Percentiles rank a stretch among this genome's conserved stretches.
Evolutionary conservation across 225 moss, liverwort and hornwort species (phyloP).

Genomic region (Polytrichum formosum): DNA sequence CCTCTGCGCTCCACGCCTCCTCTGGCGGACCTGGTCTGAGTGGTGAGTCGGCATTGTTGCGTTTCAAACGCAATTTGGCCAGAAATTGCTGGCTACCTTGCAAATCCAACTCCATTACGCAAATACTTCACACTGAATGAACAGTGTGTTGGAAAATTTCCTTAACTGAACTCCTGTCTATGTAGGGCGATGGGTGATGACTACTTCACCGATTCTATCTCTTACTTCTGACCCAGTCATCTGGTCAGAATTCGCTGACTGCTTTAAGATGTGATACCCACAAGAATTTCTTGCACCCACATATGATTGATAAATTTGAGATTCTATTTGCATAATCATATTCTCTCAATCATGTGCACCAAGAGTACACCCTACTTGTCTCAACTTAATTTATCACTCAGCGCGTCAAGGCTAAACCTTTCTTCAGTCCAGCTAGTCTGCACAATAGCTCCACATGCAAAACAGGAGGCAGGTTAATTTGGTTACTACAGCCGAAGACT

Average conservation of each 20-base stretch:
- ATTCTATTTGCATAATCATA: no score
- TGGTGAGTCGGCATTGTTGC: constrained; percentile 63
- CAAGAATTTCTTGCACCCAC: not conserved
- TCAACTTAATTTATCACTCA: no score
- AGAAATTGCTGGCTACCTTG: constrained; percentile 62
- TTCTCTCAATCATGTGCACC: no score
- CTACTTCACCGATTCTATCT: not conserved
- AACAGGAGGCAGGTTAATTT: not conserved
- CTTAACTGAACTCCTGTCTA: constrained; percentile 20
- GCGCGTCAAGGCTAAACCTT: not conserved
- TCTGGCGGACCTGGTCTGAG: constrained; percentile 52
- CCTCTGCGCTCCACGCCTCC: constrained; percentile 63
- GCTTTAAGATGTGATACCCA: not conserved
- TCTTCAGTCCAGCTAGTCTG: not conserved
- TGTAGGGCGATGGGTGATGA: constrained; percentile 10
- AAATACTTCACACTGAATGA: constrained; percentile 33
- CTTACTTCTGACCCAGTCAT: not conserved
- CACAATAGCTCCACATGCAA: constrained; percentile 1
- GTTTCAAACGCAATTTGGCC: constrained; percentile 62
- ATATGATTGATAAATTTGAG: not conserved
- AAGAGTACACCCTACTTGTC: no score
- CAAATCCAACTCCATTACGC: constrained; percentile 58
- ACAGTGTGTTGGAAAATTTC: constrained; percentile 33
- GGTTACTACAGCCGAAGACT: not conserved
- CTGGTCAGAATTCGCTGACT: not conserved